A percentile compares a stretch with the other conserved stretches of the same genome.
phyloP scores from a whole-genome alignment of 768 basidiomycete species.

The Terana coerulea region DNA sequence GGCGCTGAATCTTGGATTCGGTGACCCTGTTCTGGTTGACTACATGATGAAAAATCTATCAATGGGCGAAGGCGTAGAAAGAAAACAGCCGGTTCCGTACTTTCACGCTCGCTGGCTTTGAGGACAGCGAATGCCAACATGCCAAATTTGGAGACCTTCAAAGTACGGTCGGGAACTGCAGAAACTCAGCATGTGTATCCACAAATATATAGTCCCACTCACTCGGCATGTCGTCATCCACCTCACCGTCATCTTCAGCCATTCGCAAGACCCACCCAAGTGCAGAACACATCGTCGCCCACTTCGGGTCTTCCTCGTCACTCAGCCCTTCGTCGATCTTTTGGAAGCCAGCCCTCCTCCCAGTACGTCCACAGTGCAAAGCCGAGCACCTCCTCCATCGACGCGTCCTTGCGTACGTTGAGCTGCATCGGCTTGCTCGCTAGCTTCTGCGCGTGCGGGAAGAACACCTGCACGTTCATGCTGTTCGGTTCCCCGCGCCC shows the following conservation, averaged over 20 bases:
- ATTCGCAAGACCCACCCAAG: conserved; percentile 92
- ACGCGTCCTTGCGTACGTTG: conserved; percentile 81
- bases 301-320: conserved; percentile 59
- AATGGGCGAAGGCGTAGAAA: not conserved
- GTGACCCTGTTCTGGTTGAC: conserved; percentile 77
- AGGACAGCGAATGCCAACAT: conserved; percentile 88
- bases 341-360: conserved; percentile 82
- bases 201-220: conserved; percentile 36
- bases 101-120: conserved; percentile 67
- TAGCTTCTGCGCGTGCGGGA: conserved; percentile 72
- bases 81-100: conserved; percentile 34
- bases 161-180: conserved; percentile 86
- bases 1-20: conserved; percentile 77
- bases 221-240: conserved; percentile 99
- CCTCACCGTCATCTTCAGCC: conserved; percentile 95
- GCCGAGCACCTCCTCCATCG: conserved; percentile 94
- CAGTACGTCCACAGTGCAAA: conserved; percentile 91
- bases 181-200: too few species aligned
- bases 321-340: conserved; percentile 62
- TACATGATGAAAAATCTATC: conserved; percentile 19
- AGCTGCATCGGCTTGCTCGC: conserved; percentile 61
- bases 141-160: conserved; percentile 83
- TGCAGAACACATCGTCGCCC: conserved; percentile 58
- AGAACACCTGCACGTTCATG: conserved; percentile 74
- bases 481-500: conserved; percentile 61